phyloP scores from a whole-genome alignment of 176 grass and related monocot species.

The Oryza meyeriana region DNA sequence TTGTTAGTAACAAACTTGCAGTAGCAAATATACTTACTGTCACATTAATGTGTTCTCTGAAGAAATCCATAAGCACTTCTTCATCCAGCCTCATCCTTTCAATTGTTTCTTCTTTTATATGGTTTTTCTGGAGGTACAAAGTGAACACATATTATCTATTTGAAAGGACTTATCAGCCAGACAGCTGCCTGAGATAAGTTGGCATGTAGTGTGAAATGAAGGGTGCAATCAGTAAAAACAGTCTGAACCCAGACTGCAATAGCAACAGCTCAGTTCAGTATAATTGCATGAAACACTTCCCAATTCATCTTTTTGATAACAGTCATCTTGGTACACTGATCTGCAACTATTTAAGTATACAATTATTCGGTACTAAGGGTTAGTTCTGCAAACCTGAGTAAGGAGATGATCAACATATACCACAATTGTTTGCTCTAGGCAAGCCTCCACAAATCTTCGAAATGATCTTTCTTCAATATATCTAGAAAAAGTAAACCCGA shows the following conservation, averaged over 20 bases:
- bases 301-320: constrained; percentile 3
- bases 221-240: constrained; percentile 1
- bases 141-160: constrained; percentile 6
- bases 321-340: background rate
- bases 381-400: constrained; percentile 64
- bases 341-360: background rate
- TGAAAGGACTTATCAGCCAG: background rate
- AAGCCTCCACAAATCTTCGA: constrained; percentile 97
- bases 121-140: constrained; percentile 57
- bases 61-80: constrained; percentile 99
- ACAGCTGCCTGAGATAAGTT: constrained; percentile 1
- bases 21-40: constrained; percentile 68
- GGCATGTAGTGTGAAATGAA: background rate
- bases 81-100: constrained; percentile 96
- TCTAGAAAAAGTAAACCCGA: constrained; percentile 40
- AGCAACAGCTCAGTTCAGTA: constrained; percentile 1
- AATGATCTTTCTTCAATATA: constrained; percentile 97
- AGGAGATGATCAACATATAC: constrained; percentile 93
- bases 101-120: constrained; percentile 87
- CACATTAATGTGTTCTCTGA: constrained; percentile 79
- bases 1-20: constrained; percentile 25
- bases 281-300: constrained; percentile 5
- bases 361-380: background rate
- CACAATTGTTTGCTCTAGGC: constrained; percentile 93
- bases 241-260: constrained; percentile 7